phyloP scores from a whole-genome alignment of 352 stramenopile species.

The Phytophthora chlamydospora region DNA sequence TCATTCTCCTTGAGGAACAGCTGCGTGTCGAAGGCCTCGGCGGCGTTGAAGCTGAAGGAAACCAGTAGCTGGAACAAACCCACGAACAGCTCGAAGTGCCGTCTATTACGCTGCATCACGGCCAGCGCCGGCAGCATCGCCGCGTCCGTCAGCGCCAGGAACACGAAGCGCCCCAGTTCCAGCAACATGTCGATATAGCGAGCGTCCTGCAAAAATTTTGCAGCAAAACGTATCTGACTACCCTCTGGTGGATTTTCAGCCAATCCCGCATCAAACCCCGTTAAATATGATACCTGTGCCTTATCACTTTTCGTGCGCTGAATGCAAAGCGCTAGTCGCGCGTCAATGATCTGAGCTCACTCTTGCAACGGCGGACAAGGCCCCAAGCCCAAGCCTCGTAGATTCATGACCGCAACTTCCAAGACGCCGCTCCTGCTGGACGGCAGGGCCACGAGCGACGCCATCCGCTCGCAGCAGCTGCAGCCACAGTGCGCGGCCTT shows the following conservation, averaged over 20 bases:
- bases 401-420: slow-evolving; percentile 2
- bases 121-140: slow-evolving; percentile 78
- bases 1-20: slow-evolving; percentile 77
- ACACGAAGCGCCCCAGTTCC: slow-evolving; percentile 63
- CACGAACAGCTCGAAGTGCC: slow-evolving; percentile 92
- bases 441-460: slow-evolving; percentile 88
- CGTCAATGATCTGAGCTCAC: no score
- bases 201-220: slow-evolving; percentile 15
- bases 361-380: slow-evolving; percentile 2
- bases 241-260: slow-evolving; percentile 10
- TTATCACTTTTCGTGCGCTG: neutral
- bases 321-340: neutral
- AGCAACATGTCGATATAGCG: slow-evolving; percentile 44
- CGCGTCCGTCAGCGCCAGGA: slow-evolving; percentile 73
- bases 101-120: slow-evolving; percentile 83
- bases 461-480: slow-evolving; percentile 86
- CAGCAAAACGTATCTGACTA: no score
- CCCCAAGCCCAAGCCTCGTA: neutral
- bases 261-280: slow-evolving; percentile 16
- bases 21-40: slow-evolving; percentile 66
- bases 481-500: slow-evolving; percentile 72
- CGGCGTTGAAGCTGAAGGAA: slow-evolving; percentile 84
- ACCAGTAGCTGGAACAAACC: slow-evolving; percentile 84
- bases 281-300: slow-evolving; percentile 6
- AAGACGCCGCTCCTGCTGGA: slow-evolving; percentile 47